phyloP scores from a whole-genome alignment of 352 stramenopile species.

The Saprolegnia diclina region DNA sequence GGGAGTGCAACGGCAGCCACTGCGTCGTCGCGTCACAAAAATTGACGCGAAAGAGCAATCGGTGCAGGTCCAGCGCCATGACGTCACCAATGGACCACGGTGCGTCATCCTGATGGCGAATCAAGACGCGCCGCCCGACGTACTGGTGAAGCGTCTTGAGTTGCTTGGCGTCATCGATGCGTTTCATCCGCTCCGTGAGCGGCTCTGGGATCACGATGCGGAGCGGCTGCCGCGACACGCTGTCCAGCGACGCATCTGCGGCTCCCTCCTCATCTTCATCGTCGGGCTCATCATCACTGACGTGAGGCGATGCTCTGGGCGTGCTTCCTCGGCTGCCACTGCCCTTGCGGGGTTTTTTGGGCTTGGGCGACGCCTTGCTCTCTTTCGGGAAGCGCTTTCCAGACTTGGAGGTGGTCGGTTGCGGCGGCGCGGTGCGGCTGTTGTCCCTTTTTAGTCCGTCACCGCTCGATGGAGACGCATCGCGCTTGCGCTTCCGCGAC shows the following conservation, averaged over 20 bases:
- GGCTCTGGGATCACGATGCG: constrained; percentile 24
- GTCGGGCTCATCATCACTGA: too few species aligned
- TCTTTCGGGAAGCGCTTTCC: constrained; percentile 1
- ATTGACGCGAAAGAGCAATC: constrained; percentile 52
- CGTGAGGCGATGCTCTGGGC: neutral
- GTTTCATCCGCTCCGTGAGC: neutral
- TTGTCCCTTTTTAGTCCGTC: neutral
- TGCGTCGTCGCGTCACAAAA: constrained; percentile 67
- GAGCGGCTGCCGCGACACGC: neutral
- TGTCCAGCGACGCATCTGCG: neutral
- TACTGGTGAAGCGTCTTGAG: constrained; percentile 13
- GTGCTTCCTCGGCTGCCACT: neutral
- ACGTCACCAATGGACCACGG: constrained; percentile 72
- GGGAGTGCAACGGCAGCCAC: constrained; percentile 56
- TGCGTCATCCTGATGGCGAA: constrained; percentile 37
- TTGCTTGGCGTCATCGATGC: constrained; percentile 8
- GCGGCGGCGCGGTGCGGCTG: neutral
- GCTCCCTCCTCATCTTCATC: constrained; percentile 2
- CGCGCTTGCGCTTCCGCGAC: neutral
- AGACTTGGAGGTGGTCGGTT: neutral
- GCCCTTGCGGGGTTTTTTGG: neutral
- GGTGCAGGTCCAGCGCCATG: constrained; percentile 45
- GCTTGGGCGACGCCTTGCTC: neutral
- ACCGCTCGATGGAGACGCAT: neutral
- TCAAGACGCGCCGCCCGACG: constrained; percentile 13